phyloP scores from a whole-genome alignment of 257 asterid species.

The Penstemon barbatus region DNA sequence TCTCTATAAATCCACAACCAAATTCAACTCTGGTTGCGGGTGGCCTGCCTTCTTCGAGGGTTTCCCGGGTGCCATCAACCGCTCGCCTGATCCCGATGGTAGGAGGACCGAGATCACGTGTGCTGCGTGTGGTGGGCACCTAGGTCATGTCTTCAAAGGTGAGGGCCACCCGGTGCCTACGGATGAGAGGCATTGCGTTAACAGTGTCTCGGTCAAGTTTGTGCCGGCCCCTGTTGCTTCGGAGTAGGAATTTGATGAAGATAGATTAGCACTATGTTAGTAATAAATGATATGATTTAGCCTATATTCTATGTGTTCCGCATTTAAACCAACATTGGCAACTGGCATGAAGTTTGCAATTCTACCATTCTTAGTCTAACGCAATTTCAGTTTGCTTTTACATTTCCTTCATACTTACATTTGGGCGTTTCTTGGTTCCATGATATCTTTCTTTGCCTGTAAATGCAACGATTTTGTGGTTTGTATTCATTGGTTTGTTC shows the following conservation, averaged over 20 bases:
- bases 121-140: constrained; percentile 71
- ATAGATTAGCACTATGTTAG: too few species aligned
- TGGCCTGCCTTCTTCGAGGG: constrained; percentile 92
- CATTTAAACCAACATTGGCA: too few species aligned
- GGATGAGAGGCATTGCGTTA: constrained; percentile 79
- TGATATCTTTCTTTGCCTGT: constrained; percentile 19
- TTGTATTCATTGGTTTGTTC: constrained; percentile 31
- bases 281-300: too few species aligned
- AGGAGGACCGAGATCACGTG: constrained; percentile 86
- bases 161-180: constrained; percentile 66
- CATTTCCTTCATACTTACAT: constrained; percentile 42
- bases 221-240: constrained; percentile 27
- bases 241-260: background rate
- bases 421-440: constrained; percentile 28
- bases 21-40: constrained; percentile 78
- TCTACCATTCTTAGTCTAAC: background rate
- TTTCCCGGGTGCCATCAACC: constrained; percentile 61
- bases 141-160: constrained; percentile 82
- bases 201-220: constrained; percentile 73
- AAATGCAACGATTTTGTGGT: constrained; percentile 29
- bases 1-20: constrained; percentile 72
- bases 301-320: too few species aligned
- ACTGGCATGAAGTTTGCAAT: too few species aligned
- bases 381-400: constrained; percentile 18
- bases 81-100: constrained; percentile 75